Evolutionary conservation across 768 basidiomycete species (phyloP), one percentile per base, ranked within the genome.

Genomic region (Pleurotus platypus): DNA sequence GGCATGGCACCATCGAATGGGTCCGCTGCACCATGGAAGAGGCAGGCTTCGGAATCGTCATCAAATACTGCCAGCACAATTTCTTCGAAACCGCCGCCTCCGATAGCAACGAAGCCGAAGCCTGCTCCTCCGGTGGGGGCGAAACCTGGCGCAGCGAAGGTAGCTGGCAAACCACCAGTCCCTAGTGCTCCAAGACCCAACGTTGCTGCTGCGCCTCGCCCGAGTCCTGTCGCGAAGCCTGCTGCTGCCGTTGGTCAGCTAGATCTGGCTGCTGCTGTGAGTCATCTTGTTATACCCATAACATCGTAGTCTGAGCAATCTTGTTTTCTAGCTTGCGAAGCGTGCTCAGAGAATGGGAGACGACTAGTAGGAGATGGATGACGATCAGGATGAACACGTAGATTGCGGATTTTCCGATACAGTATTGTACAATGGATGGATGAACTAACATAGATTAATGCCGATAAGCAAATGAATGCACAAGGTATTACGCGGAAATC

Each of bases 221-320:
- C 75, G 22, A 78, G 75, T 46, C 75, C 66, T 15, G 74, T 65
- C 13, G 66, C 69, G 16, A 78, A 75, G 60, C 75, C 75, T 39
- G 72, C 72, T 47, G 70, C 71, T 39, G 79, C 78, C 4, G 70
- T 74, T 3, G 79, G 79, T 35, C 91, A 93, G 64, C 61, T 91
- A 72, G 93, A 93, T 72, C 72, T 94, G 60, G 90, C 93, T 57
- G 91, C 92, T 61, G 87, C 83, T 49, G 90, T 94, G 63, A 77
- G 89, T 78, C 2, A 49, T 58, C 49, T 58, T 56, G 13, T 30
- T 55, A 5, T 53, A 43, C 40, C 53, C 7, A 49, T 8, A 13
- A 26, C 15, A 53, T 24, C 38, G 53, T 18, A 13, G 22, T 59
- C 9, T 37, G 40, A n/a, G 27, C 61, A 50, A 47, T 45, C 13